A percentile compares a stretch with the other conserved stretches of the same genome.
phyloP scores from a whole-genome alignment of 306 rosid genomes.

The Vachellia pachyceras region DNA sequence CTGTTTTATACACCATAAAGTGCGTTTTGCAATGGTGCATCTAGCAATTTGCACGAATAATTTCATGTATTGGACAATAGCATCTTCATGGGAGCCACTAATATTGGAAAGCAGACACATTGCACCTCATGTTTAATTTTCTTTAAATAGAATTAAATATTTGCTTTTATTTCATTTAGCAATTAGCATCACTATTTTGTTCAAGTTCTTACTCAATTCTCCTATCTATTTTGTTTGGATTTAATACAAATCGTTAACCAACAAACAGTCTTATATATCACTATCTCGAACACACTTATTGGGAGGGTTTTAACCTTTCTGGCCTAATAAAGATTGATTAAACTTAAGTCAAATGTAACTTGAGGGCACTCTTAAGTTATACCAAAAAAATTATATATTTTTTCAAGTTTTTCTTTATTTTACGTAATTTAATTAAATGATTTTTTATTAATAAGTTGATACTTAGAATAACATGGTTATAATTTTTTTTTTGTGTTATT shows the following conservation, averaged over 20 bases:
- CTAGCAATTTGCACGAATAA: neutral
- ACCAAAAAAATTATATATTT: too few species aligned
- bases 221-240: neutral
- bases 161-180: too few species aligned
- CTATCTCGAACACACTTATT: too few species aligned
- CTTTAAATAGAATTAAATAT: neutral
- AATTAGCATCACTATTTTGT: too few species aligned
- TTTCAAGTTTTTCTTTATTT: too few species aligned
- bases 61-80: neutral
- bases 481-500: neutral
- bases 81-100: neutral
- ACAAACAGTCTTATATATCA: too few species aligned
- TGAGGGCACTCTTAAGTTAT: too few species aligned
- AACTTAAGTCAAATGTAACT: too few species aligned
- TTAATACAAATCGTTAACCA: neutral
- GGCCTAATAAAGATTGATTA: too few species aligned
- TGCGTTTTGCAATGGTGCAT: too few species aligned
- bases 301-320: too few species aligned
- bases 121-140: neutral
- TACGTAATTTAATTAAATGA: neutral
- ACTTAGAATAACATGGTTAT: neutral
- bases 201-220: neutral
- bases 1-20: neutral
- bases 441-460: too few species aligned
- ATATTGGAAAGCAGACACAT: neutral